A percentile compares a stretch with the other conserved stretches of the same genome.
phyloP scores from a whole-genome alignment of 208 protist genomes.

The Trypanosoma conorhini region DNA sequence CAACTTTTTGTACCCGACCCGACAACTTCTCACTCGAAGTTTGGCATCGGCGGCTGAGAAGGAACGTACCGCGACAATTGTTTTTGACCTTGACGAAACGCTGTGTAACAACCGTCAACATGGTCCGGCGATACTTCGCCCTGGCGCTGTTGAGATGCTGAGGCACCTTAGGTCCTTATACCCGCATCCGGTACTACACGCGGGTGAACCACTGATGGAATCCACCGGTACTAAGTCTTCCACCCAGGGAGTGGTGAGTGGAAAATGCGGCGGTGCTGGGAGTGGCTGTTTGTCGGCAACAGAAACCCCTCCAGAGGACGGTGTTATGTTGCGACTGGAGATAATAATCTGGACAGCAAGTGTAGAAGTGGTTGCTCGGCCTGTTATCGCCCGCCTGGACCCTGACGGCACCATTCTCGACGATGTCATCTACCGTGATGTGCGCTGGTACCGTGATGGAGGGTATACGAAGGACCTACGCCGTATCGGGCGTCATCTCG shows the following conservation, averaged over 20 bases:
- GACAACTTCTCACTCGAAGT: constrained; percentile 17
- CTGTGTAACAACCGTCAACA: constrained; percentile 83
- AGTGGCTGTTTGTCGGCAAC: not conserved
- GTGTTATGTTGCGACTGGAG: constrained; percentile 58
- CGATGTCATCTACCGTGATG: constrained; percentile 82
- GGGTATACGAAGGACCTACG: constrained; percentile 87
- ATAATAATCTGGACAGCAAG: constrained; percentile 91
- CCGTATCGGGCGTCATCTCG: constrained; percentile 69
- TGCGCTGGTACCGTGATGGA: constrained; percentile 82
- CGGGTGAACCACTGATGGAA: constrained; percentile 20
- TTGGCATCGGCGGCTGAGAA: constrained; percentile 42
- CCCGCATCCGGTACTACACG: constrained; percentile 39
- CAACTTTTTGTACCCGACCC: constrained; percentile 16
- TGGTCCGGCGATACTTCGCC: constrained; percentile 62
- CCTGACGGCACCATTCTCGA: constrained; percentile 72
- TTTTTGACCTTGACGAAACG: constrained; percentile 93
- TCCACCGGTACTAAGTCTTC: constrained; percentile 6
- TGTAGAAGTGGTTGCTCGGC: constrained; percentile 67
- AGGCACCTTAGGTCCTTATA: constrained; percentile 44
- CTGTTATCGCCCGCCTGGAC: constrained; percentile 75
- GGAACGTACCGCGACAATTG: constrained; percentile 75
- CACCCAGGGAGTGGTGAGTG: constrained; percentile 8
- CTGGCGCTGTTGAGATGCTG: constrained; percentile 65
- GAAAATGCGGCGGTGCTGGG: not conserved
- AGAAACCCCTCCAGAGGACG: not conserved